Evolutionary conservation across 345 rosid species (phyloP), one percentile per base, ranked within the genome.

Genomic region (Punica granatum): DNA sequence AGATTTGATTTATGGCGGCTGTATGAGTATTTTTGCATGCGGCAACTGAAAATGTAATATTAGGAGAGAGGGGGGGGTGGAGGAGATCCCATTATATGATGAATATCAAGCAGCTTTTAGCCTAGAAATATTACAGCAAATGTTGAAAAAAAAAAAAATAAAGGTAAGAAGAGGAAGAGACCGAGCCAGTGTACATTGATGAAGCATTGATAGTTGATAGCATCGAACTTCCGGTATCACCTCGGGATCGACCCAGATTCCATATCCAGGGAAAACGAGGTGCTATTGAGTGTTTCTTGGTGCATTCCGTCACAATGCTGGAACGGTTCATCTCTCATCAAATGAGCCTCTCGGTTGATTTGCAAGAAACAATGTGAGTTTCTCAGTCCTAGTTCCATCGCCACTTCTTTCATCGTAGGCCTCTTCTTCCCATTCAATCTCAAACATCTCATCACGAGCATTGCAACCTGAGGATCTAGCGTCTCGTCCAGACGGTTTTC

Each of bases 321-420:
- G 25, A 30, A 16, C 31, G 64, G 26, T 60, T 32, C 37, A 60
- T 60, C 64, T 32, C 39, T 32, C 25, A 14, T 37, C 15, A 8
- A 31, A 37, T 32, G 37, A 34, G 23, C 39, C 25, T 30, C 64
- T 53, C 23, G 59, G 14, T 25, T 10, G 11, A 53, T 23, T 7
- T 25, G 9, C 7, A 32, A 30, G 21, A 4, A 23, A 30, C 25
- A 30, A 13, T 64, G 19, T 26, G 69, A 59, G 28, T 58, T 56
- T 58, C 60, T 65, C 4, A 65, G 28, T 14, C 65, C 60, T 31
- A 71, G 66, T 60, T 65, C 69, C 69, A 59, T 41, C 3, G 30
- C 60, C 0, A 63, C 60, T 26, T 60, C 68, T 36, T 49, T 67
- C 44, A 67, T 49, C 5, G 69, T 30, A 1, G 64, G 64, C 23